phyloP scores from a whole-genome alignment of 2,329 filamentous ascomycete genomes.

The Verticillium nubilum region DNA sequence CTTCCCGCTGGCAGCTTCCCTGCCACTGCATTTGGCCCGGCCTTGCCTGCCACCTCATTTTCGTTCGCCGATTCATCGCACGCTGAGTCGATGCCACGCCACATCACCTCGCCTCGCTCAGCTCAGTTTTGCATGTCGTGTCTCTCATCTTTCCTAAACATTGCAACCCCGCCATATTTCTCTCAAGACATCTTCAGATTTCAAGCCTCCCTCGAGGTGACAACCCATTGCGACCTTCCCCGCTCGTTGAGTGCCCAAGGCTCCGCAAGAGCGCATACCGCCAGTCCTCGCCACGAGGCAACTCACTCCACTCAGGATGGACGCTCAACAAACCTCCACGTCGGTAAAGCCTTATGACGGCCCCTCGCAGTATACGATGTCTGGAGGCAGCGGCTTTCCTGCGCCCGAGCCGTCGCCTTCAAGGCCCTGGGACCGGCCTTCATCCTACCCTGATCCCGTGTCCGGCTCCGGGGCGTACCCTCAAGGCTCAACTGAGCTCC shows the following conservation, averaged over 20 bases:
- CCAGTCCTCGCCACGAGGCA: not conserved
- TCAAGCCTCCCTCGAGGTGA: not conserved
- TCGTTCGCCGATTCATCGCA: not conserved
- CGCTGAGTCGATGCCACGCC: not conserved
- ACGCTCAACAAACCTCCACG: not conserved
- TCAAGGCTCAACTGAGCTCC: not conserved
- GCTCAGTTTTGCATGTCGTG: not conserved
- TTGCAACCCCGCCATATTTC: not conserved
- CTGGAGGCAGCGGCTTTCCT: not conserved
- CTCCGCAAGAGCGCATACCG: not conserved
- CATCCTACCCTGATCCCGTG: not conserved
- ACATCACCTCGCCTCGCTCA: not conserved
- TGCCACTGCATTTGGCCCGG: not conserved
- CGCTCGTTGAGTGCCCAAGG: not conserved
- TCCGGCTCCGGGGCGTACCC: not conserved
- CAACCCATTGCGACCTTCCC: not conserved
- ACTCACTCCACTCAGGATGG: not conserved
- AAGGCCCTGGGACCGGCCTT: not conserved
- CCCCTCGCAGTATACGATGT: not conserved
- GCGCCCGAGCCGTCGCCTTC: not conserved
- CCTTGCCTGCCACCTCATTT: conserved; percentile 1
- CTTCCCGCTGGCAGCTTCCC: conserved; percentile 1
- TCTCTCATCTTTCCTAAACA: not conserved
- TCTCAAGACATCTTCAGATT: not conserved
- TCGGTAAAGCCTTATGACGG: not conserved